Evolutionary conservation across 805 yeast genomes (phyloP).

Genomic region (Starmerella gropengiesseri): DNA sequence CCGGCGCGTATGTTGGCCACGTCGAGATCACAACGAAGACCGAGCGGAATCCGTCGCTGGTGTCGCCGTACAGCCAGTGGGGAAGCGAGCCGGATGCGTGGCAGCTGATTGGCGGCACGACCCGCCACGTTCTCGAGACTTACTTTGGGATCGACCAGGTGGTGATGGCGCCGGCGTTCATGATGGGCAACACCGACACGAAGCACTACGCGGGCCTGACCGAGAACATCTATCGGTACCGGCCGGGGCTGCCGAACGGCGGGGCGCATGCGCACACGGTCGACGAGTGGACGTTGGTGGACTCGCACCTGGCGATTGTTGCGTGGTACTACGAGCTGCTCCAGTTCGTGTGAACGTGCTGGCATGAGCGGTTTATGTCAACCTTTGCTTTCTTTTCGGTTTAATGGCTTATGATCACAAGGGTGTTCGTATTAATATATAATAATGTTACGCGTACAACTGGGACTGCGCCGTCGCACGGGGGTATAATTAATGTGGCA

Average conservation of each 20-base stretch:
- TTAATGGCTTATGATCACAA: no score
- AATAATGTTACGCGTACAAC: no score
- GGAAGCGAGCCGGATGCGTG: conserved; percentile 36
- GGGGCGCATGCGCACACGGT: conserved; percentile 43
- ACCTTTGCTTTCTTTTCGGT: no score
- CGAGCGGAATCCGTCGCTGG: conserved; percentile 43
- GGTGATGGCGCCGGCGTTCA: conserved; percentile 45
- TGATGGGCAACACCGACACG: conserved; percentile 67
- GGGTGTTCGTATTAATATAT: no score
- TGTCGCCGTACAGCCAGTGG: conserved; percentile 38
- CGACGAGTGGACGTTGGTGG: conserved; percentile 45
- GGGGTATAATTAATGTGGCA: background rate
- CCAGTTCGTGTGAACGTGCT: no score
- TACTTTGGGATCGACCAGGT: conserved; percentile 24
- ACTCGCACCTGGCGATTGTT: conserved; percentile 38
- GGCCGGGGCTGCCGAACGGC: conserved; percentile 37
- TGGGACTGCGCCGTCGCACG: no score
- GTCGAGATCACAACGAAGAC: conserved; percentile 27
- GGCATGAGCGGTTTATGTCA: no score
- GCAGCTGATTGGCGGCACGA: conserved; percentile 50
- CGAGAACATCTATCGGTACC: conserved; percentile 49
- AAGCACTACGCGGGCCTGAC: conserved; percentile 53
- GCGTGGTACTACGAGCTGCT: conserved; percentile 29
- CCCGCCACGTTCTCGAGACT: conserved; percentile 38
- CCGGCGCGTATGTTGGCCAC: conserved; percentile 36